Base-by-base conservation (phyloP, 1,284 basidiomycete species). In the Boletus semigastroideus region DNA sequence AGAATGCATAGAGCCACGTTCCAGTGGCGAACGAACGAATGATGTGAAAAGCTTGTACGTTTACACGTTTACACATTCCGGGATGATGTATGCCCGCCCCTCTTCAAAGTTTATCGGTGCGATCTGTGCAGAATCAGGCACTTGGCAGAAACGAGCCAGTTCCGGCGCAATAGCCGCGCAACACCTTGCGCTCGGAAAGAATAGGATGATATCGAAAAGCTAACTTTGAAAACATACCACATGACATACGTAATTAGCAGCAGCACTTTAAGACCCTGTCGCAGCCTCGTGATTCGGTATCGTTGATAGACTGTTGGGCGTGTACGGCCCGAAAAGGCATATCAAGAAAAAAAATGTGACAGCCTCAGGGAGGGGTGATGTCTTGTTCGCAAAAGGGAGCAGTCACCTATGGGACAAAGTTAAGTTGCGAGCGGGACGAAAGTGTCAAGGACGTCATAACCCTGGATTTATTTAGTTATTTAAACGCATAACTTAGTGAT, bases 111-210 rank as follows among this genome's bases (percentile, higher is more conserved):
- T 55, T 64, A 64, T 66, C 63, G 65, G 61, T 25, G 52, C 57
- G 65, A 68, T 65, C 62, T 58, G 49, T 40, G 22, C 53, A 64
- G 25, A 39, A 68, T 63, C 64, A 64, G 61, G 65, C 53, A 60
- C 60, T 53, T 36, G n/a, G 27, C 22, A 33, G 22, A 40, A 42
- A 44, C 33, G 25, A 31, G 47, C 42, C 51, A 53, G 55, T 48
- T 51, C 61, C 49, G 60, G 47, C 30, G 17, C n/a, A 45, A 60
- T 64, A 62, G 50, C 51, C 52, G 42, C 49, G 52, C 53, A 48
- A n/a, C 37, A 46, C 12, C 17, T 38, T 38, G 36, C 16, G 17
- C 11, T 59, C 42, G 30, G 11, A 25, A 42, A 38, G 31, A 47
- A 52, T 39, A 44, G 37, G 37, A 55, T 54, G 49, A 49, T 49